Percentiles rank a stretch among this genome's conserved stretches.
phyloP scores from a whole-genome alignment of 805 yeast genomes.

The Sporopachydermia quercuum region DNA sequence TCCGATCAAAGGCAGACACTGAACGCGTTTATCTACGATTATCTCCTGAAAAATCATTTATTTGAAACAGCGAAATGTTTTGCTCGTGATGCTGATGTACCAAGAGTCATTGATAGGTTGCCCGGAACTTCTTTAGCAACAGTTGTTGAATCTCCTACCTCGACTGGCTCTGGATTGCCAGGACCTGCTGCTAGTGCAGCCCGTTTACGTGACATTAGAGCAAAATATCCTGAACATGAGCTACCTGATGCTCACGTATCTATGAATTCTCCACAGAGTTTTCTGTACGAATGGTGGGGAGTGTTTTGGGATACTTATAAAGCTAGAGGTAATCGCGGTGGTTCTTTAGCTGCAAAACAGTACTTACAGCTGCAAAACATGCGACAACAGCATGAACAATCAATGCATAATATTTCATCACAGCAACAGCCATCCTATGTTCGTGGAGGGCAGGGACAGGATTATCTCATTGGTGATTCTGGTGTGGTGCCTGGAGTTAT shows the following conservation, averaged over 20 bases:
- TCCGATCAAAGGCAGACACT: slow-evolving; percentile 31
- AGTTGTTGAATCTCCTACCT: slow-evolving; percentile 17
- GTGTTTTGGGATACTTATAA: slow-evolving; percentile 88
- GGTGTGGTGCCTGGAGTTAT: no score
- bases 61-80: slow-evolving; percentile 61
- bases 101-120: slow-evolving; percentile 23
- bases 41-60: slow-evolving; percentile 57
- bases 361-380: slow-evolving; percentile 50
- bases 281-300: slow-evolving; percentile 90
- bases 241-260: slow-evolving; percentile 22
- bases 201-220: background rate
- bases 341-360: slow-evolving; percentile 38
- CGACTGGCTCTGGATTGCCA: no score
- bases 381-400: slow-evolving; percentile 46
- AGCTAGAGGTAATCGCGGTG: slow-evolving; percentile 57
- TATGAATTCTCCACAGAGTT: slow-evolving; percentile 79
- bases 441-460: no score
- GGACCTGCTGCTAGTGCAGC: background rate
- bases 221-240: background rate
- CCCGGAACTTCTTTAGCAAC: slow-evolving; percentile 23
- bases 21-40: slow-evolving; percentile 80
- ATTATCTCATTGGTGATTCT: no score
- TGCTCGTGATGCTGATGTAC: slow-evolving; percentile 62
- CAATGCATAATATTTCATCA: slow-evolving; percentile 26
- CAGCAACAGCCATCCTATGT: no score